Evolutionary conservation across 2,329 filamentous ascomycete species (phyloP), one percentile per base, ranked within the genome.

Genomic region (Apiospora aurea): DNA sequence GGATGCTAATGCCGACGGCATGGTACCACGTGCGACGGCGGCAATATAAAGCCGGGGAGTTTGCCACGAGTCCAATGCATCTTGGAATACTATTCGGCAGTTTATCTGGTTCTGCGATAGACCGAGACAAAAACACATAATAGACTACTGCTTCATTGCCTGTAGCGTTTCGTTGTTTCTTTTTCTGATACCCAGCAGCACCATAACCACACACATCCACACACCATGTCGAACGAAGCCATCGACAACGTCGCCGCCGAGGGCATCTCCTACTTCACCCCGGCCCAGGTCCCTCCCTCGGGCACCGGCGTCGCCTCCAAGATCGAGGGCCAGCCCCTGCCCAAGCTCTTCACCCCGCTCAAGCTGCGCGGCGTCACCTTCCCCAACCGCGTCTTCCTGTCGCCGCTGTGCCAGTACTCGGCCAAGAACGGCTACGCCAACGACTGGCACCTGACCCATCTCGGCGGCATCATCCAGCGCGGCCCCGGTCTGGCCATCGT

Each of bases 371-470:
- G 82, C 73, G 76, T 89, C 71, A 85, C 83, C 51, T 81, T 91
- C 34, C 82, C 83, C 73, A 91, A 91, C 81, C 88, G 89, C 71
- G 84, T 91, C 77, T 85, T 83, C 69, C 87, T 90, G 68, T 85
- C 87, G 70, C 89, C 90, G 71, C 91, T 91, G 88, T 91, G 89
- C 81, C 87, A 85, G 75, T 90, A 89, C 82, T 87, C 85, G 38
- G 85, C 87, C 73, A 78, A 85, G 67, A 81, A 89, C 74, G 88
- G 95, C 51, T 92, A 96, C 81, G 85, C 92, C 75, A 95, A 93
- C 1, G 88, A 93, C 79, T 97, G 91, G 88, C 94, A 97, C 81
- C 85, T 96, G 69, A 91, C 94, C 21, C 95, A 97, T 78, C 86
- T 96, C 38, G 94, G 94, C 71, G 91, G 94, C 73, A 95, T 95